Evolutionary conservation across 2,329 filamentous ascomycete species (phyloP).

Genomic region (Phyllachora maydis): DNA sequence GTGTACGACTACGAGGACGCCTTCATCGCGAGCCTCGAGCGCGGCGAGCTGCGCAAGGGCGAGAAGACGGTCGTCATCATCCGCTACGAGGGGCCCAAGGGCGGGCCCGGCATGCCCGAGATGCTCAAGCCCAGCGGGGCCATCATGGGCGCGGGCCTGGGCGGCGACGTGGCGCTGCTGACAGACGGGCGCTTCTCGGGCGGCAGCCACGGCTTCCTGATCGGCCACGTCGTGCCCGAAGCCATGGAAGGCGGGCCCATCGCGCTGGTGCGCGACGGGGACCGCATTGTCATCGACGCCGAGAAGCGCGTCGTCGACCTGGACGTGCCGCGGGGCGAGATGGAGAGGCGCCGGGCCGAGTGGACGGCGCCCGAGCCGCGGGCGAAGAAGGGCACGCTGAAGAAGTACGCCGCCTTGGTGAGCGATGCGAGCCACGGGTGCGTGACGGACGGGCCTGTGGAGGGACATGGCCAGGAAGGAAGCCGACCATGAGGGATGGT

Average conservation of each 20-base stretch:
- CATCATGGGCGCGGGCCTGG: slow-evolving; percentile 77
- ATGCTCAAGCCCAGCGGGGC: slow-evolving; percentile 85
- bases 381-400: slow-evolving; percentile 42
- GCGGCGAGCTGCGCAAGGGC: slow-evolving; percentile 59
- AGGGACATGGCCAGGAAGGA: no score
- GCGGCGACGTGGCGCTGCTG: slow-evolving; percentile 52
- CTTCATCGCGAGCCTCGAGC: slow-evolving; percentile 58
- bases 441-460: slow-evolving; percentile 25
- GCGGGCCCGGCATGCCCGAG: slow-evolving; percentile 87
- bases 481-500: no score
- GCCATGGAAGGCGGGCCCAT: slow-evolving; percentile 74
- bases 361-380: slow-evolving; percentile 42
- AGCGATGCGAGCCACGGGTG: slow-evolving; percentile 38
- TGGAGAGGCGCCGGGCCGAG: slow-evolving; percentile 30
- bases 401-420: slow-evolving; percentile 45
- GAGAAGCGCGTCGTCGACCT: slow-evolving; percentile 51
- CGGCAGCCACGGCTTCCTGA: slow-evolving; percentile 70
- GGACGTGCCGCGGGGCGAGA: slow-evolving; percentile 43
- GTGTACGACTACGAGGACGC: slow-evolving; percentile 72
- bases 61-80: slow-evolving; percentile 85
- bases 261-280: slow-evolving; percentile 61
- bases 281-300: slow-evolving; percentile 65
- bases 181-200: slow-evolving; percentile 63
- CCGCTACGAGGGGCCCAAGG: slow-evolving; percentile 84
- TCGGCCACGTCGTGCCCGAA: slow-evolving; percentile 75